Evolutionary conservation across 768 basidiomycete genomes (phyloP).

Genomic region (Lactarius sanguifluus): DNA sequence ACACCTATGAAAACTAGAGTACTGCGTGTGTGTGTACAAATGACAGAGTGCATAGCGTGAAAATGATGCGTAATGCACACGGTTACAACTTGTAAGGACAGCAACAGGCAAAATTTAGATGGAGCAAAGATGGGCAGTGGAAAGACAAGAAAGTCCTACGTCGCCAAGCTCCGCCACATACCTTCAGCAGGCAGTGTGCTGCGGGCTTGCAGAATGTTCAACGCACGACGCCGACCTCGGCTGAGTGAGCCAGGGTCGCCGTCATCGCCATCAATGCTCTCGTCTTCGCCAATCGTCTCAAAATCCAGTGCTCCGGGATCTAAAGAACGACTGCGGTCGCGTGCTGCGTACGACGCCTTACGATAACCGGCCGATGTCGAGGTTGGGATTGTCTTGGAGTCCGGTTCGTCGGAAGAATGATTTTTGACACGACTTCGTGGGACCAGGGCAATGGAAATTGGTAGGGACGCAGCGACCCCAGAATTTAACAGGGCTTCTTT

Average conservation of each 20-base stretch:
- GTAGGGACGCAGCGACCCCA: conserved; percentile 55
- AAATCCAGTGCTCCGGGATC: conserved; percentile 75
- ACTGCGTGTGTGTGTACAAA: conserved; percentile 23
- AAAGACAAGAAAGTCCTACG: conserved; percentile 29
- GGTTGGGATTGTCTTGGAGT: conserved; percentile 34
- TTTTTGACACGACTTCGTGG: conserved; percentile 26
- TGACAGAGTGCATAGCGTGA: background rate
- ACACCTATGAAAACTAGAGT: conserved; percentile 20
- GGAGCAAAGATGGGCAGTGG: conserved; percentile 31
- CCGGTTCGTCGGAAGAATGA: background rate
- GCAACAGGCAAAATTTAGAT: conserved; percentile 37
- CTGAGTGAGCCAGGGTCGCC: conserved; percentile 38
- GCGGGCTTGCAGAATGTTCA: conserved; percentile 68
- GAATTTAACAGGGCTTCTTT: conserved; percentile 6
- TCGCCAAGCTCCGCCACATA: conserved; percentile 81
- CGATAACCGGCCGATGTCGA: conserved; percentile 37
- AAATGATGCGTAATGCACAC: conserved; percentile 12
- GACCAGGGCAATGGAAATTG: conserved; percentile 54
- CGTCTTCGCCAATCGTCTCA: conserved; percentile 47
- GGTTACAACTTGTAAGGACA: conserved; percentile 8
- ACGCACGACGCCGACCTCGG: conserved; percentile 57
- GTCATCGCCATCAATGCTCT: conserved; percentile 36
- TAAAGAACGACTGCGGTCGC: conserved; percentile 59
- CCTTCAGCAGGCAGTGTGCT: conserved; percentile 66
- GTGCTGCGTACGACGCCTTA: conserved; percentile 63